Base-by-base conservation (phyloP, 441 rosid genomes). In the Arabidopsis lyrata region DNA sequence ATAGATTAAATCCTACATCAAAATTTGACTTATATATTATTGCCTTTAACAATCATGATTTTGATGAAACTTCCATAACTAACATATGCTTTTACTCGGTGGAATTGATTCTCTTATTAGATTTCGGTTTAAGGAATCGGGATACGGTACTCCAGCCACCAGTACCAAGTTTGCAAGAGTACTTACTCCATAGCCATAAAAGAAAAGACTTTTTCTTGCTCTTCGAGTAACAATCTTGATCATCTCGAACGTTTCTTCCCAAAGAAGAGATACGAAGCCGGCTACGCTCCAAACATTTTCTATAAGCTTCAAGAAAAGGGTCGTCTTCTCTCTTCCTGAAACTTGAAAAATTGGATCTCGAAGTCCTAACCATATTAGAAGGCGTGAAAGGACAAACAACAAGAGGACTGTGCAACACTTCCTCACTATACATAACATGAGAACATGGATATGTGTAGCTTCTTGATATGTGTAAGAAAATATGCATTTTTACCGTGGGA, bases 241-340 rank as follows among this genome's bases (percentile, higher is more conserved):
- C 70, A 27, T 5, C 52, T 45, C 45, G 34, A 75, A 62, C 64
- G 41, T 38, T 71, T 71, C 68, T 71, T 32, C 68, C 35, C 67
- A 31, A 3, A 0, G 76, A 63, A 47, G 70, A 70, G 27, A 56
- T 31, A 2, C 27, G 44, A n/a, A 77, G 50, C 0, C 77, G 81
- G 3, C 81, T 72, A n/a, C 31, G 39, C 54, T 72, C 77, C 35
- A 72, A 53, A 55, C 81, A 77, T 61, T 72, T 77, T 15, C 32
- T 72, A 3, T 72, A 72, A 60, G 77, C 81, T 77, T 66, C 77
- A 8, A 72, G 31, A 72, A 77, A 77, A 53, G 81, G 77, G 24
- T 77, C 81, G 57, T 27, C 77, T 6, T 65, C 52, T 58, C 49
- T 77, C 69, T 77, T 77, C 34, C 60, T 72, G 10, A 77, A 77